Base-by-base conservation (phyloP, 768 basidiomycete species). In the Mycena sanguinolenta region DNA sequence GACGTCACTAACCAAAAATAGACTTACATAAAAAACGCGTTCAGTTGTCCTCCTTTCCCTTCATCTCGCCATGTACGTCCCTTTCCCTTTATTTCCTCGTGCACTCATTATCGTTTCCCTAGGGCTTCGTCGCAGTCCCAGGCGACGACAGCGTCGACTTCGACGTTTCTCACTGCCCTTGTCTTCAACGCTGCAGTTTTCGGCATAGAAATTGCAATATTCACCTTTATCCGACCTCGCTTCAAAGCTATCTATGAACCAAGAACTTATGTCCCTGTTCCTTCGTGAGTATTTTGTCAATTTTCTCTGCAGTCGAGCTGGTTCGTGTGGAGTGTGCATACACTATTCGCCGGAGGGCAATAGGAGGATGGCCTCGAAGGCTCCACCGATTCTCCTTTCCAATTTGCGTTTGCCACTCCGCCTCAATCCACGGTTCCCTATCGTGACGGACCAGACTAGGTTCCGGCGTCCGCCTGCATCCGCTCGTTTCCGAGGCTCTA, bases 191-290 rank as follows among this genome's bases (percentile, higher is more conserved):
- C 84, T 0, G 86, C 86, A 42, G 89, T 95, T 27, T 94, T 94
- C 71, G 91, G 82, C 12, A 85, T 81, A 8, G 93, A 97, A 81
- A 79, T 98, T 60, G 84, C 76, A 6, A 86, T 87, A 19, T 98
- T 98, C 82, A 92, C 96, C n/a, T 67, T 97, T 71, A 79, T 98
- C 32, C 85, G 96, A 49, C 90, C 92, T 14, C 91, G 90, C 76
- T 98, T 99, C 86, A 93, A 91, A 71, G 85, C 91, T 17, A 92
- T 98, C 55, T 99, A 96, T 78, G 93, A 96, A 75, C 97, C 96
- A 0, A 85, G 96, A 64, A 93, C 95, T 9, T 93, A 92, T 79
- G 83, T 84, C 19, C 85, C 85, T 12, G 75, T 79, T 8, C 83
- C 81, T 52, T 80, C 81, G 84, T 86, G 65, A 75, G 83, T 82